Base-by-base conservation (phyloP, 2,329 filamentous ascomycete genomes). In the Botrytis galanthina region DNA sequence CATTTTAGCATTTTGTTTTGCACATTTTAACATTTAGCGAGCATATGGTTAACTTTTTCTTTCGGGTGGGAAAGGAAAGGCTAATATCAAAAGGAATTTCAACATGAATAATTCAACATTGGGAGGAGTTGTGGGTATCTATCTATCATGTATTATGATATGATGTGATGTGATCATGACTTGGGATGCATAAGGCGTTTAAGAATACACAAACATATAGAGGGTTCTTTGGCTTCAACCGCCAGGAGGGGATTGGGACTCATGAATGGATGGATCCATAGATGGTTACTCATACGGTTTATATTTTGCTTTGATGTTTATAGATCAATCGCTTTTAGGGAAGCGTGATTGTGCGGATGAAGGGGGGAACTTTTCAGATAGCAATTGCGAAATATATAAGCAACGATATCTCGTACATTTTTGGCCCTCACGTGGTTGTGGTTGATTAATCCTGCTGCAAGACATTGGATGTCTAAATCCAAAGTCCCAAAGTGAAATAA, bases 21-120 rank as follows among this genome's bases (percentile, higher is more conserved):
- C 70, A 32, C 37, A 66, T 67, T 67, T 72, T 66, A 54, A 72
- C 61, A 66, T 72, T 72, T 67, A 72, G 61, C 70, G 61, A 70
- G 39, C 54, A 70, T 44, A 39, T 46, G 60, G 9, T 44, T 62
- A 44, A 39, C 29, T 42, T 59, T 59, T 72, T 29, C n/a, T 67
- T 63, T 70, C 42, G 39, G 68, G 39, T 46, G 54, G 44, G 35
- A 69, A 59, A 59, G 48, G 67, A 66, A 66, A 51, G 42, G 69
- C 32, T 29, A 57, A 42, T 39, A 54, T 54, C 16, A 72, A 66
- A 72, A 46, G 61, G 29, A n/a, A 63, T 71, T 71, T 71, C 69
- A 67, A 72, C 60, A 64, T 67, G 70, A 67, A 51, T 66, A 64
- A 66, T 72, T 72, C 70, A 72, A 72, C 70, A 72, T 72, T 66